Evolutionary conservation across 2,329 filamentous ascomycete genomes (phyloP), one percentile per base, ranked within the genome.

Genomic region (Exophiala alcalophila): DNA sequence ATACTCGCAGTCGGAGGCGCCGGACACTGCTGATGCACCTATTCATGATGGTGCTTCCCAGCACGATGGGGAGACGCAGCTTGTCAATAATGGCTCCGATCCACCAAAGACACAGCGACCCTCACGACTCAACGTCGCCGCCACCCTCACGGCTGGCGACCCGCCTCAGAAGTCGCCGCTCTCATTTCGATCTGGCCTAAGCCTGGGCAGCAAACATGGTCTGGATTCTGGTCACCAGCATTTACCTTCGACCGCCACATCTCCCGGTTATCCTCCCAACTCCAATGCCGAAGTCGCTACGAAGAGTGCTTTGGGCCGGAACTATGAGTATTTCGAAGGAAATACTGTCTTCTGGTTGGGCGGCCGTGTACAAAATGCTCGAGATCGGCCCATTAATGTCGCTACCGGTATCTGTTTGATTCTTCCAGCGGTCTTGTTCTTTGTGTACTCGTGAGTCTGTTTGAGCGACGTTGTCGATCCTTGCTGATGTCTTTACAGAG

Each of bases 281-380:
- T 73, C 79, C 57, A 57, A 60, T 24, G 44, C 54, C 40, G 38
- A 58, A 18, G 42, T 59, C 12, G 50, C 57, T 12, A 50, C 39
- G 4, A 68, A 68, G 31, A 53, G 63, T 16, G 65, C 72, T 24
- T 60, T 77, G 41, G 81, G 86, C 37, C 83, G 77, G 53, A 95
- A 96, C 57, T 85, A 91, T 65, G 80, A 97, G 62, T 95, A 95
- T 63, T 97, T 96, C 59, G 79, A 86, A 30, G 92, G 92, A 31
- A 98, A 97, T 60, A 95, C 88, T 0, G 72, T 89, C 16, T 98
- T 98, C 61, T 95, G 82, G 63, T 74, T 86, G 46, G 84, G 86
- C 23, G 92, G 92, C 5, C 78, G 92, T 46, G 73, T 92, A 47
- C 87, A 96, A 60, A 96, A 97, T 64, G 84, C 92, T 24, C 80